Evolutionary conservation across 129 eudicot species (phyloP), one percentile per base, ranked within the genome.

Genomic region (Escallonia rubra): DNA sequence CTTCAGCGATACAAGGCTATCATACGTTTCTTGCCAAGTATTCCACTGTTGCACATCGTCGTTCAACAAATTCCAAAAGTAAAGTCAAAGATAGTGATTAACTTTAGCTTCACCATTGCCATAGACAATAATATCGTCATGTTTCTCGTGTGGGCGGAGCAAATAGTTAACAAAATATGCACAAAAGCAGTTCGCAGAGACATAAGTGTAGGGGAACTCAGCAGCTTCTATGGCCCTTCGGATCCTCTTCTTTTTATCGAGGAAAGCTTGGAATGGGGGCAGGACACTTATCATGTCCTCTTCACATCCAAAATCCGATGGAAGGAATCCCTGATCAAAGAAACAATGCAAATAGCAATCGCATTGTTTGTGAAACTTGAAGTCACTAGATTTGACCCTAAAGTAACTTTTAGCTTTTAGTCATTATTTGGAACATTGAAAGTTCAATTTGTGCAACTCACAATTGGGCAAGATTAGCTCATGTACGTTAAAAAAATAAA

Each of bases 221-320:
- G 79, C 79, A 34, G 40, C 76, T 68, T 79, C 83, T 9, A 63
- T 64, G 46, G 83, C 83, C 14, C 83, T 52, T 64, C 83, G 14
- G 46, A 79, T 70, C 48, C 56, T 68, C 67, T 41, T 68, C 75
- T 79, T 79, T 48, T 74, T 70, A 16, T 74, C 66, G 12, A 73
- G 74, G 74, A 23, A 0, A 23, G 34, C 34, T 23, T 23, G 34
- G 34, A 23, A 23, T 23, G 34, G 34, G 34, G 34, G 76, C 70
- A 79, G 45, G 9, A 40, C 76, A 3, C 41, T 45, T 38, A 65
- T 68, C 42, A 65, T 63, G 50, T 79, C 83, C 65, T 67, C 78
- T 40, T 79, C 83, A 8, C 55, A 60, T 11, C 83, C 83, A 59
- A 73, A 79, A 63, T 69, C 83, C 58, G 83, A 79, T 14, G 83